These are phyloP conservation scores for Suhomyces taliae DNA, from an alignment of 1,139 yeast species.

Conservation along the genomic window DNA sequence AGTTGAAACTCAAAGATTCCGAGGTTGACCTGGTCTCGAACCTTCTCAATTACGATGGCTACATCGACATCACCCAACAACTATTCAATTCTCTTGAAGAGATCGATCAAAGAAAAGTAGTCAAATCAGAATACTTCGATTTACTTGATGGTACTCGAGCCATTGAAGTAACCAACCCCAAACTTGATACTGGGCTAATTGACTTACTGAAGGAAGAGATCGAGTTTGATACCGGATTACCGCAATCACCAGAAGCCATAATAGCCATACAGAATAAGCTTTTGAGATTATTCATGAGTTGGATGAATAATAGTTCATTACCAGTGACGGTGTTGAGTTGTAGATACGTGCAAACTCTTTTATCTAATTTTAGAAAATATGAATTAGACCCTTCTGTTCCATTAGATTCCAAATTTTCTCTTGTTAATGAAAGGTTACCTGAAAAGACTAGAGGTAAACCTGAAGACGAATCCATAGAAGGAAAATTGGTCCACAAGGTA, in stretches of 20 bases:
- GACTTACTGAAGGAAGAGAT: conserved; percentile 40
- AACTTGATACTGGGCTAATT: conserved; percentile 63
- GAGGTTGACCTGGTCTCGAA: conserved; percentile 1
- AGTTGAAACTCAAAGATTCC: conserved; percentile 7
- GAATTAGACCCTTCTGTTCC: conserved; percentile 1
- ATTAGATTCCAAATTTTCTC: conserved; percentile 10
- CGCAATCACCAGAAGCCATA: conserved; percentile 36
- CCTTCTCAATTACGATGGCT: conserved; percentile 8
- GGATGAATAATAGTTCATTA: conserved; percentile 64
- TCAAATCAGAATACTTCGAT: conserved; percentile 55
- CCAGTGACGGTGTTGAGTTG: conserved; percentile 67
- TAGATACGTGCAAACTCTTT: conserved; percentile 56
- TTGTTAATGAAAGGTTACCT: conserved; percentile 9
- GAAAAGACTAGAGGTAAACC: conserved; percentile 1
- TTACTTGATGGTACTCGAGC: conserved; percentile 76
- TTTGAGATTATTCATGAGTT: conserved; percentile 48
- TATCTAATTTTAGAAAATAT: conserved; percentile 28
- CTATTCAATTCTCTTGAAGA: conserved; percentile 32
- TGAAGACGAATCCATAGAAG: neutral
- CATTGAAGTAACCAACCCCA: conserved; percentile 60
- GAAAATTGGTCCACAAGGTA: conserved; percentile 43
- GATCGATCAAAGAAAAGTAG: conserved; percentile 43
- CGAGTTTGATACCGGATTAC: conserved; percentile 34
- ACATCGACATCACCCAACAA: conserved; percentile 43
- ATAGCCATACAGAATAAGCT: conserved; percentile 46